These are phyloP conservation scores for Holtermannia corniformis DNA, from an alignment of 768 basidiomycete genomes.

Conservation along the genomic window DNA sequence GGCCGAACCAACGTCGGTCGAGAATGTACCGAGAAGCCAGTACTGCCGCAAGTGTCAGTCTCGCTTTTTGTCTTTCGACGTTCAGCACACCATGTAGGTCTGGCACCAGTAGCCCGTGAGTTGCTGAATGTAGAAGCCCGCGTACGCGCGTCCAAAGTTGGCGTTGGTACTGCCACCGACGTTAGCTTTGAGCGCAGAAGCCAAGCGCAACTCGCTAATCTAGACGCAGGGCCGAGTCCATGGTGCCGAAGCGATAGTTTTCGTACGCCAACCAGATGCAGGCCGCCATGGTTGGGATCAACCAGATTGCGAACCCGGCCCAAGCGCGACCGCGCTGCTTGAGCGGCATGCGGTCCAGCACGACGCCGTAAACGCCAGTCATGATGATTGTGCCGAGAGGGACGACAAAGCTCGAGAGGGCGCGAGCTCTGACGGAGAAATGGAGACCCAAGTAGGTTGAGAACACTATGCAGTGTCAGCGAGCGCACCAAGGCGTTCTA, in stretches of 20 bases:
- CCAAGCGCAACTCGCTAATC: background rate
- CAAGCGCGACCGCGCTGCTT: conserved; percentile 10
- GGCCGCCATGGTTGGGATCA: conserved; percentile 11
- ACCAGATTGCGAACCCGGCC: conserved; percentile 12
- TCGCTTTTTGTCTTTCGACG: too few relatives aligned
- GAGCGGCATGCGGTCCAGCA: conserved; percentile 22
- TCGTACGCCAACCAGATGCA: conserved; percentile 24
- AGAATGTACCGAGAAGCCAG: conserved; percentile 23
- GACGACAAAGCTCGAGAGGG: conserved; percentile 28
- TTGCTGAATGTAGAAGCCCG: too few relatives aligned
- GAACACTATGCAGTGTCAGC: conserved; percentile 5
- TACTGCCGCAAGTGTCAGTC: too few relatives aligned
- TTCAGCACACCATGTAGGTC: too few relatives aligned
- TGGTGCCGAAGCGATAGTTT: background rate
- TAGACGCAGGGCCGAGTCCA: background rate
- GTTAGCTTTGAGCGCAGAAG: too few relatives aligned
- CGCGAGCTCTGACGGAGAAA: conserved; percentile 18
- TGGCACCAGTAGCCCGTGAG: conserved; percentile 17
- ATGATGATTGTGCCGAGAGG: conserved; percentile 12
- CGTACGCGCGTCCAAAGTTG: too few relatives aligned
- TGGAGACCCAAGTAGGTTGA: conserved; percentile 21
- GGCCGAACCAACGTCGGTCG: conserved; percentile 13
- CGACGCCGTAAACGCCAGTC: conserved; percentile 14
- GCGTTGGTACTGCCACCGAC: too few relatives aligned
- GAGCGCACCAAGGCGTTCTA: background rate